Conservation (phyloP, 2,329 filamentous ascomycete species). For the Claviceps digitariae region DNA sequence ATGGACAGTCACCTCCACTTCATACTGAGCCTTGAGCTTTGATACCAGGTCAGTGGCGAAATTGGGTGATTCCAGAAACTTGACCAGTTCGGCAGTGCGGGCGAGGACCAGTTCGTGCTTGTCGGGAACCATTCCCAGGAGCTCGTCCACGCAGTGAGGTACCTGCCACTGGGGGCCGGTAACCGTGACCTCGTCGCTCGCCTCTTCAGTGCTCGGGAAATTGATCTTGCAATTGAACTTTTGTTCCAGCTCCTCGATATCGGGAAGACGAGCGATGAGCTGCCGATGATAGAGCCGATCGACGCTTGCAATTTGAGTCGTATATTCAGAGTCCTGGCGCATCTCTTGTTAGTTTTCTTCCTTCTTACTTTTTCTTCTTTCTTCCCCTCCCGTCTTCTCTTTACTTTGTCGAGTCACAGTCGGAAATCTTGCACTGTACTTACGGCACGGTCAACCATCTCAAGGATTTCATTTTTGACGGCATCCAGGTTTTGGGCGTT, state of each 20-base stretch:
- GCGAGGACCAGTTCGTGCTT: constrained; percentile 83
- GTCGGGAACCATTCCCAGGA: constrained; percentile 95
- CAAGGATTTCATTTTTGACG: constrained; percentile 97
- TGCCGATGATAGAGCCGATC: constrained; percentile 93
- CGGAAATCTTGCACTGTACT: constrained; percentile 19
- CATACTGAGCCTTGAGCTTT: constrained; percentile 83
- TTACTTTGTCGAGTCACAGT: not conserved
- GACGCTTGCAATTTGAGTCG: constrained; percentile 83
- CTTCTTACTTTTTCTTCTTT: not conserved
- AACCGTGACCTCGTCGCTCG: constrained; percentile 89
- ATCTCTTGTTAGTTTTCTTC: not conserved
- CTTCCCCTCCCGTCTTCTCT: not conserved
- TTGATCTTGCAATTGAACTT: constrained; percentile 99
- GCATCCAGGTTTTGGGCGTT: constrained; percentile 95
- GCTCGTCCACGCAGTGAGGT: constrained; percentile 88
- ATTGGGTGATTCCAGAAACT: constrained; percentile 68
- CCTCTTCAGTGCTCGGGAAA: constrained; percentile 94
- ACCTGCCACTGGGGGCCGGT: constrained; percentile 98
- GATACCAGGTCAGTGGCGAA: constrained; percentile 68
- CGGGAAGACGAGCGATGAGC: constrained; percentile 71
- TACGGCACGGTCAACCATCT: constrained; percentile 94
- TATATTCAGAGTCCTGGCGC: constrained; percentile 78
- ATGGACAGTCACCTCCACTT: constrained; percentile 71
- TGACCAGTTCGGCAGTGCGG: constrained; percentile 59
- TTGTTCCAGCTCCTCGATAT: constrained; percentile 92